phyloP scores from a whole-genome alignment of 192 early-diverging fungal species.

The Anaeromyces robustus region DNA sequence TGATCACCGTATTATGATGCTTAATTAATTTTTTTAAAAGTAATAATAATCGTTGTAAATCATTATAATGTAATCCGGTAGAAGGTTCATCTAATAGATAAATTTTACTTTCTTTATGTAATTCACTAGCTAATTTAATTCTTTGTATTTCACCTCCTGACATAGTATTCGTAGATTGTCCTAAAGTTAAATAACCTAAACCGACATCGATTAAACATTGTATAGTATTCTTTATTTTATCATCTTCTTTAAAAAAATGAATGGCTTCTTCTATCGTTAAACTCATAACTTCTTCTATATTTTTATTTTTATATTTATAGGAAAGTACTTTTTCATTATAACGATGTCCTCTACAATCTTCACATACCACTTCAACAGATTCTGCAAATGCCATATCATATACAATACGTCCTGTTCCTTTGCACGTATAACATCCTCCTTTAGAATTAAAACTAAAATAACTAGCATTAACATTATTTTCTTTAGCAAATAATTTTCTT shows the following conservation, averaged over 20 bases:
- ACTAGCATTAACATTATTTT: not conserved
- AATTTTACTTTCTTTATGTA: not conserved
- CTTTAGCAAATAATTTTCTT: not conserved
- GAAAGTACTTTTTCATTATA: not conserved
- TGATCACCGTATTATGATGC: too few species aligned
- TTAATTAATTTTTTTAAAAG: too few species aligned
- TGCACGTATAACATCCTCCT: not conserved
- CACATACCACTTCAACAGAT: not conserved
- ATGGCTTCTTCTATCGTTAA: not conserved
- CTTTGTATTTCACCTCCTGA: not conserved
- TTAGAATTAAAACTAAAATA: not conserved
- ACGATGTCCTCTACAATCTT: not conserved
- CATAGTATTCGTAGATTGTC: not conserved
- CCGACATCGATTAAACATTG: not conserved
- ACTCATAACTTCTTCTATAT: not conserved
- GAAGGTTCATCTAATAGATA: not conserved
- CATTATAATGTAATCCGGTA: not conserved
- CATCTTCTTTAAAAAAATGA: not conserved
- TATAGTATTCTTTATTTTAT: not conserved
- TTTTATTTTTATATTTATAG: not conserved
- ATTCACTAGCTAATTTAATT: not conserved
- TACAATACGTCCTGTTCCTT: not conserved
- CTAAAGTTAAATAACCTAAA: not conserved
- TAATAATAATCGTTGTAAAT: too few species aligned
- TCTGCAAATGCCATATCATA: not conserved